phyloP scores from a whole-genome alignment of 441 rosid genomes.

The Brassica balearica region DNA sequence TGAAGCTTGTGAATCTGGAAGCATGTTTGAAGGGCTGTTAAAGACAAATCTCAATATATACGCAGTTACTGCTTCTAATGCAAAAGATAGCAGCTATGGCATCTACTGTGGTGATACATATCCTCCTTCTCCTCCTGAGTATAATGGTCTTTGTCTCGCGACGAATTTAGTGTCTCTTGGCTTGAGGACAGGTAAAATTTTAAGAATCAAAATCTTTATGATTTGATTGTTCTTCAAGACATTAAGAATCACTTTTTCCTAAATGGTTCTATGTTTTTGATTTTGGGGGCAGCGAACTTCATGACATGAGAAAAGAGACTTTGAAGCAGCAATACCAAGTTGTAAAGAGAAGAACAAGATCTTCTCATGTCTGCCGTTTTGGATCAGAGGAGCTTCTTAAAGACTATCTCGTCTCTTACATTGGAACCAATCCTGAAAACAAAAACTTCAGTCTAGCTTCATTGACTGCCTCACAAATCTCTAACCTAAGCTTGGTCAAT shows the following conservation, averaged over 20 bases:
- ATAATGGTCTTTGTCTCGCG: conserved; percentile 56
- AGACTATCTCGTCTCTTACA: conserved; percentile 49
- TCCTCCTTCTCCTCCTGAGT: conserved; percentile 49
- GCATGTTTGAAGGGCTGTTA: conserved; percentile 71
- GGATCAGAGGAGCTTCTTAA: conserved; percentile 49
- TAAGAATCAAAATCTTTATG: background rate
- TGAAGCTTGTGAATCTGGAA: conserved; percentile 82
- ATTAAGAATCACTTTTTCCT: background rate
- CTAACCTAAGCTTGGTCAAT: conserved; percentile 38
- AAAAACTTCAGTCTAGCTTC: conserved; percentile 23
- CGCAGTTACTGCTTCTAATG: conserved; percentile 65
- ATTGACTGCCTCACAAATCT: conserved; percentile 7
- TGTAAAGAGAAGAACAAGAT: conserved; percentile 54
- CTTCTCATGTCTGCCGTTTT: conserved; percentile 62
- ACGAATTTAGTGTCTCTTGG: conserved; percentile 72
- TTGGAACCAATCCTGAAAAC: conserved; percentile 50
- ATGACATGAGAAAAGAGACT: conserved; percentile 54
- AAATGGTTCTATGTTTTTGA: background rate
- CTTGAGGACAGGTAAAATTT: conserved; percentile 68
- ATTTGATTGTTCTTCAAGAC: conserved; percentile 18
- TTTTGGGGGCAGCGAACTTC: conserved; percentile 46
- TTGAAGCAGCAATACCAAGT: conserved; percentile 47
- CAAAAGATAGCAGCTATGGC: conserved; percentile 58
- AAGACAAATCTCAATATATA: conserved; percentile 52
- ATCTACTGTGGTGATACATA: conserved; percentile 50